A percentile compares a stretch with the other conserved stretches of the same genome.
These are phyloP conservation scores for Scortechinia acanthostroma DNA, from an alignment of 2,329 filamentous ascomycete genomes.

Conservation along the genomic window DNA sequence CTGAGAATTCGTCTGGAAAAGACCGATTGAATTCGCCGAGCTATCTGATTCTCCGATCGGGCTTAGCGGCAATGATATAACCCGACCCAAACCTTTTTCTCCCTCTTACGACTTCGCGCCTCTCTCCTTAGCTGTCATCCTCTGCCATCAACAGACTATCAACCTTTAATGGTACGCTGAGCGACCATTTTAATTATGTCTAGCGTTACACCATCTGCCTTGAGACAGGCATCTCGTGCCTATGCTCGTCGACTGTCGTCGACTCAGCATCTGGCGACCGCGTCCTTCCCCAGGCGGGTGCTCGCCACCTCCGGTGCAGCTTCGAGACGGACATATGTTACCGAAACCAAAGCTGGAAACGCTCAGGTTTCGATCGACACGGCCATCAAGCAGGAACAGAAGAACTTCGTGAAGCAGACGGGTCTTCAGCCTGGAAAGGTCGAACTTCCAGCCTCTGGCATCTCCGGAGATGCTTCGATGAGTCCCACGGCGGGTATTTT, in stretches of 20 bases:
- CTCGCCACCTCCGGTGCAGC: neutral
- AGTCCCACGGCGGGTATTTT: constrained; percentile 72
- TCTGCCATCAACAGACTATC: too few species aligned
- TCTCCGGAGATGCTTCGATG: constrained; percentile 61
- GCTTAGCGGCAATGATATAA: too few species aligned
- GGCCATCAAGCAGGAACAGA: constrained; percentile 79
- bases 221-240: constrained; percentile 66
- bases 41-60: too few species aligned
- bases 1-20: too few species aligned
- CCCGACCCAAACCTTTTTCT: neutral
- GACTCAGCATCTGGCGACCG: constrained; percentile 1
- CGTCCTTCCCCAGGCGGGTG: neutral
- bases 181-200: neutral
- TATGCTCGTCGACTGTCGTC: neutral
- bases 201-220: constrained; percentile 48
- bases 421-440: neutral
- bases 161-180: too few species aligned
- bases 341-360: constrained; percentile 71
- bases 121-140: too few species aligned
- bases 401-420: constrained; percentile 57
- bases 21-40: too few species aligned
- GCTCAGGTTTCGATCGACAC: constrained; percentile 78
- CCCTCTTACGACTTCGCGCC: too few species aligned
- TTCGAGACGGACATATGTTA: constrained; percentile 67
- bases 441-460: constrained; percentile 46